phyloP scores from a whole-genome alignment of 192 early-diverging fungal genomes.

The Linderina pennispora region DNA sequence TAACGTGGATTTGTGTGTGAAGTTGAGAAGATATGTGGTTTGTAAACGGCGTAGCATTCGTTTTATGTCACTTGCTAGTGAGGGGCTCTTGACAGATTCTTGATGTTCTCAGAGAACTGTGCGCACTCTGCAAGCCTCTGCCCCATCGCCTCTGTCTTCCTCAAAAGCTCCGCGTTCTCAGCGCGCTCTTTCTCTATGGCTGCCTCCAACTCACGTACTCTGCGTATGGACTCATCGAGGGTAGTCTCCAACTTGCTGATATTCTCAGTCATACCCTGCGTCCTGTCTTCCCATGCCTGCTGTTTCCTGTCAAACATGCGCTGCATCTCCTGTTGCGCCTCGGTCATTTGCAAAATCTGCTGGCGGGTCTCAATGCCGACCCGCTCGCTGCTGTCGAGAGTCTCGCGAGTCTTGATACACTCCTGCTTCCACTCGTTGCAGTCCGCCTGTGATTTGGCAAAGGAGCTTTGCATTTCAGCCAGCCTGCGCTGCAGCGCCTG shows the following conservation, averaged over 20 bases:
- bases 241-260: constrained; percentile 16
- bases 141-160: constrained; percentile 7
- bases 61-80: constrained; percentile 1
- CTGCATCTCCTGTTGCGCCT: constrained; percentile 1
- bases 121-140: constrained; percentile 21
- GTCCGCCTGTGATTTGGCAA: not conserved
- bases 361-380: not conserved
- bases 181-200: constrained; percentile 12
- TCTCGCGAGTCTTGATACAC: constrained; percentile 4
- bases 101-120: constrained; percentile 16
- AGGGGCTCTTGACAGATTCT: constrained; percentile 4
- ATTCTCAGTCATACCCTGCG: constrained; percentile 5
- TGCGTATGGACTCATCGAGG: constrained; percentile 20
- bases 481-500: not conserved
- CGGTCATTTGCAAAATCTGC: constrained; percentile 1
- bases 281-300: not conserved
- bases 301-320: constrained; percentile 1
- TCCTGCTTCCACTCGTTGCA: constrained; percentile 17
- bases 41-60: no score
- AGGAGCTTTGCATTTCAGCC: not conserved
- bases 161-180: constrained; percentile 7
- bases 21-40: no score
- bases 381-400: constrained; percentile 6
- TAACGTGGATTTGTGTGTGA: no score
- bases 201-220: constrained; percentile 24